Evolutionary conservation across 371 early-diverging fungal genomes (phyloP).

Genomic region (Lichtheimia ornata): DNA sequence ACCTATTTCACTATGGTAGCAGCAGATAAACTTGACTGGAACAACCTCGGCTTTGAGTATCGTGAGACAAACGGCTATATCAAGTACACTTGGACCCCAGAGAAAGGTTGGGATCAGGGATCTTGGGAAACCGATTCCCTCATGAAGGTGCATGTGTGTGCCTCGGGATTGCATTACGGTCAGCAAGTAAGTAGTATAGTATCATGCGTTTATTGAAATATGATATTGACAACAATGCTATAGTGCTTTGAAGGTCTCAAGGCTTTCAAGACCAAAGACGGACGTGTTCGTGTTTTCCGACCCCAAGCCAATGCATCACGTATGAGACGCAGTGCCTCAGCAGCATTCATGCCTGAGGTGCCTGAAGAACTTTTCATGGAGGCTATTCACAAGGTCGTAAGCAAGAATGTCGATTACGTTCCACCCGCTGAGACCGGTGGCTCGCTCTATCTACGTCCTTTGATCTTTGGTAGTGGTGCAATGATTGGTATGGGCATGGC

Average conservation of each 20-base stretch:
- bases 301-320: constrained; percentile 75
- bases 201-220: background rate
- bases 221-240: background rate
- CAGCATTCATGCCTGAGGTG: constrained; percentile 64
- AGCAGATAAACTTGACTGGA: constrained; percentile 61
- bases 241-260: constrained; percentile 85
- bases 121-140: constrained; percentile 51
- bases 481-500: constrained; percentile 69
- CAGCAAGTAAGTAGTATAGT: constrained; percentile 54
- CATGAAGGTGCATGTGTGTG: constrained; percentile 54
- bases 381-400: constrained; percentile 59
- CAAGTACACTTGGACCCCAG: constrained; percentile 63
- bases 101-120: constrained; percentile 68
- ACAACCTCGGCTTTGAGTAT: constrained; percentile 70
- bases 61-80: constrained; percentile 65
- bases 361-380: constrained; percentile 70
- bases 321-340: constrained; percentile 58
- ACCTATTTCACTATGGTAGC: background rate
- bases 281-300: constrained; percentile 76
- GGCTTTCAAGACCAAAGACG: constrained; percentile 75
- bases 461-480: constrained; percentile 74
- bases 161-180: constrained; percentile 73
- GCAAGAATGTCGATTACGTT: constrained; percentile 71
- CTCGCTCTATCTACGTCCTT: constrained; percentile 70
- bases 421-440: constrained; percentile 71